phyloP scores from a whole-genome alignment of 257 asterid genomes.

The Solanum phureja region DNA sequence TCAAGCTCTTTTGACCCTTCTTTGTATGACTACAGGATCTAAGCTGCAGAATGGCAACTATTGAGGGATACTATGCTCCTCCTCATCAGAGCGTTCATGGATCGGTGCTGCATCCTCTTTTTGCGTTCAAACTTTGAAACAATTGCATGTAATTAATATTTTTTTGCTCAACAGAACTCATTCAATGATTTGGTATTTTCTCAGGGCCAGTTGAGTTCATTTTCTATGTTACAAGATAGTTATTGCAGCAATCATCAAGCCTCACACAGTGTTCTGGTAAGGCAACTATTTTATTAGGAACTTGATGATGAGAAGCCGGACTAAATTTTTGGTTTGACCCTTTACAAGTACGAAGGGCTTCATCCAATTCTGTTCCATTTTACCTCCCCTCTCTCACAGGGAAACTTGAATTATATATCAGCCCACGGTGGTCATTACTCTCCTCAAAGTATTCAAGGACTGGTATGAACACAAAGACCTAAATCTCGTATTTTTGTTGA shows the following conservation, averaged over 20 bases:
- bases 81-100: conserved; percentile 20
- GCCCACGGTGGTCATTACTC: conserved; percentile 10
- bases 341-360: neutral
- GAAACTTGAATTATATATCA: conserved; percentile 13
- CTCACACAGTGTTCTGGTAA: conserved; percentile 22
- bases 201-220: conserved; percentile 22
- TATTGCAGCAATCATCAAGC: conserved; percentile 23
- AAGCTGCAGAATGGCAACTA: conserved; percentile 9
- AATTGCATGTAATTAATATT: neutral
- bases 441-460: conserved; percentile 13
- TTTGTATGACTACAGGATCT: conserved; percentile 10
- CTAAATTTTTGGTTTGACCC: neutral
- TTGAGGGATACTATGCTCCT: conserved; percentile 11
- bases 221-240: conserved; percentile 20
- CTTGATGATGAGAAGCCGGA: neutral
- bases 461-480: conserved; percentile 6
- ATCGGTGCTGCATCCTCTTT: conserved; percentile 6
- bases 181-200: neutral
- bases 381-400: conserved; percentile 4
- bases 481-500: neutral
- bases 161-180: neutral
- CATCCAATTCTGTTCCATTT: neutral
- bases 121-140: neutral
- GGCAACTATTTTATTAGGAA: neutral
- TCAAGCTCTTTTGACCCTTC: neutral